phyloP scores from a whole-genome alignment of 2,329 filamentous ascomycete genomes.

The Cryphonectria naterciae region DNA sequence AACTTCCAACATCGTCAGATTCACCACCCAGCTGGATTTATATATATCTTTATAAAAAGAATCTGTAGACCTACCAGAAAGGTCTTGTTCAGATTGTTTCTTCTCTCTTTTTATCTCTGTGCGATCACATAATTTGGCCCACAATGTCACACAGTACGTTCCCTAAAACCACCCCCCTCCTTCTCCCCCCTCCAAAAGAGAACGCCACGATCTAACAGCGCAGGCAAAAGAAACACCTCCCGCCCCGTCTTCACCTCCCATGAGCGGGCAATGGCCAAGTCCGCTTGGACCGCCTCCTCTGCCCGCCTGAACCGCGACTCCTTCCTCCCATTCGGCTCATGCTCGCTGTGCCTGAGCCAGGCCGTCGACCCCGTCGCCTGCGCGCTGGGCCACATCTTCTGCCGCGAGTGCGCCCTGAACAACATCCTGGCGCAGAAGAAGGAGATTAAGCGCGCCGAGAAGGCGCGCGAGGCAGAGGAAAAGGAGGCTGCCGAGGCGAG shows the following conservation, averaged over 20 bases:
- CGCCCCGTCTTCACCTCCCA: constrained; percentile 92
- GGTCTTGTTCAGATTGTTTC: background rate
- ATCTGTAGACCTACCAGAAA: background rate
- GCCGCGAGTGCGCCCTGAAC: constrained; percentile 86
- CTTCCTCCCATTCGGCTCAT: constrained; percentile 89
- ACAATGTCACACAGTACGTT: constrained; percentile 52
- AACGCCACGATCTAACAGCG: constrained; percentile 27
- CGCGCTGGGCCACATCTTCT: constrained; percentile 86
- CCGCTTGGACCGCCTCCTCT: constrained; percentile 78
- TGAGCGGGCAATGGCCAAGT: constrained; percentile 81
- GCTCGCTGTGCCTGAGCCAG: constrained; percentile 81
- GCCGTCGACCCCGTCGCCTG: constrained; percentile 85
- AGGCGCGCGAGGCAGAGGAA: constrained; percentile 62
- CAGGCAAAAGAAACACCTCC: constrained; percentile 86
- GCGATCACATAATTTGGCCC: background rate
- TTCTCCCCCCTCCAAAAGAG: background rate
- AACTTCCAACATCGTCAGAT: background rate
- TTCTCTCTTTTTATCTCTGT: background rate
- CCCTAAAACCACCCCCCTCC: background rate
- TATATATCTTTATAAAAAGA: background rate
- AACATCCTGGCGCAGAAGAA: constrained; percentile 92
- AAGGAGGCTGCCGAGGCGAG: constrained; percentile 66
- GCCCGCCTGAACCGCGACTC: constrained; percentile 89
- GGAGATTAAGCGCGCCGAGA: constrained; percentile 83
- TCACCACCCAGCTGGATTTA: background rate